Base-by-base conservation (phyloP, 78 protist species). In the Planoprotostelium fungivorum region DNA sequence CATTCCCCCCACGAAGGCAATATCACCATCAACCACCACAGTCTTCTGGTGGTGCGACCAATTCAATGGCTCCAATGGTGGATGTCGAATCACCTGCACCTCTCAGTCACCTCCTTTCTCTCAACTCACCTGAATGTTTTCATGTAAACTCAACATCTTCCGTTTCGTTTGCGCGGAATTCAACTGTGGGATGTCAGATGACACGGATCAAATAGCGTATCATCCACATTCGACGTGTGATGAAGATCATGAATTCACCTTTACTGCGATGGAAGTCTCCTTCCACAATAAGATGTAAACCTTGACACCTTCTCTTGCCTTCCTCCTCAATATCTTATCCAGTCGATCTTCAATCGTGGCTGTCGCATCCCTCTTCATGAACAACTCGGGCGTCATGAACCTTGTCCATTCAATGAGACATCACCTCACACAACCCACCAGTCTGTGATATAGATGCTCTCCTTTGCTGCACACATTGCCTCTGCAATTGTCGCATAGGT, bases 1-100 rank as follows among this genome's bases (percentile, higher is more conserved):
- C 51, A 93, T 90, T 1, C 95, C 95, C 28, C 95, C 95, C 23
- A 93, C 92, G 88, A 90, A 93, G 87, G 95, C 95, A 31, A 93
- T 51, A 38, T 93, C 95, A 84, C 88, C 93, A 90, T 93, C 95
- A 0, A 93, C 63, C 28, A 93, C 91, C 63, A 93, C 85, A 29
- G 95, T 93, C 86, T 93, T 93, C 87, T 93, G 95, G 38, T 93
- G 95, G 89, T 93, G 95, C 84, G 95, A 93, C 95, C 95, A 90
- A 93, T 92, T 88, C 0, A 93, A 83, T 23, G 95, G 92, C 90
- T 92, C 28, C 35, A 35, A 85, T 29, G 29, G 28, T 28, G 87
- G 36, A 37, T 51, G 73, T 5, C 73, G 73, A 51, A 51, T 51
- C 73, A 51, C 73, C 73, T 51, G 73, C 5, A 16, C n/a, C n/a